A percentile compares a stretch with the other conserved stretches of the same genome.
Evolutionary conservation across 208 protist genomes (phyloP).

Genomic region (Trypanosoma mega): DNA sequence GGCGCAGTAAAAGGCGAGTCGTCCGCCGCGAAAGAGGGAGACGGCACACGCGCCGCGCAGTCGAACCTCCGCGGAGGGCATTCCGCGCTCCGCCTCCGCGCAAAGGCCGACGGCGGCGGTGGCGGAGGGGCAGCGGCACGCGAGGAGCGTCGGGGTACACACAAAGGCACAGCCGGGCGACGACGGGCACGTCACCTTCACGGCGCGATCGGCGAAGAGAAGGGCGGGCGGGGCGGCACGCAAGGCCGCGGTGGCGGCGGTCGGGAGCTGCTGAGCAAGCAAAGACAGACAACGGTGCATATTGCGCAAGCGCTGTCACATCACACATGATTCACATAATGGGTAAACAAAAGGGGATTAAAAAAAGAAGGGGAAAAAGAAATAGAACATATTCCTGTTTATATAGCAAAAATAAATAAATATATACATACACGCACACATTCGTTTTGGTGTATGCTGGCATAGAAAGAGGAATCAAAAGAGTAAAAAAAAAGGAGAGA

Average conservation of each 20-base stretch:
- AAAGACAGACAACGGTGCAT: conserved; percentile 15
- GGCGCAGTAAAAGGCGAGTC: conserved; percentile 58
- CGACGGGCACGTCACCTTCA: conserved; percentile 51
- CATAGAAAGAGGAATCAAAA: no score
- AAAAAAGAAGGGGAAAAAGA: not conserved
- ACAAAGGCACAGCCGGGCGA: conserved; percentile 43
- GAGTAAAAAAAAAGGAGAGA: conserved; percentile 4
- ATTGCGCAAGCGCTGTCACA: conserved; percentile 1
- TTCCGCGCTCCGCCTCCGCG: conserved; percentile 1
- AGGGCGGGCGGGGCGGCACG: conserved; percentile 19
- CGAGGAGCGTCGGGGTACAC: conserved; percentile 48
- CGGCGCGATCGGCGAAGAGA: conserved; percentile 73
- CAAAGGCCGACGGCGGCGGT: conserved; percentile 37
- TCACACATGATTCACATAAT: conserved; percentile 22
- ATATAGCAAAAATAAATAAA: conserved; percentile 1
- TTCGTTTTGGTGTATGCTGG: no score
- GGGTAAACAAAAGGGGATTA: conserved; percentile 4
- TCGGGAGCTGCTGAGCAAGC: conserved; percentile 2
- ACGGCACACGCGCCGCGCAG: conserved; percentile 46
- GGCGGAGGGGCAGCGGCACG: conserved; percentile 34
- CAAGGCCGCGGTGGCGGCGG: not conserved
- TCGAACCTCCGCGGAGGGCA: conserved; percentile 29
- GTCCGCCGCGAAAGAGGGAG: conserved; percentile 48
- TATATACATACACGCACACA: not conserved
- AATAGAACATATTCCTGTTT: not conserved